Base-by-base conservation (phyloP, 805 yeast genomes). In the Sugiyamaella mastotermitis region DNA sequence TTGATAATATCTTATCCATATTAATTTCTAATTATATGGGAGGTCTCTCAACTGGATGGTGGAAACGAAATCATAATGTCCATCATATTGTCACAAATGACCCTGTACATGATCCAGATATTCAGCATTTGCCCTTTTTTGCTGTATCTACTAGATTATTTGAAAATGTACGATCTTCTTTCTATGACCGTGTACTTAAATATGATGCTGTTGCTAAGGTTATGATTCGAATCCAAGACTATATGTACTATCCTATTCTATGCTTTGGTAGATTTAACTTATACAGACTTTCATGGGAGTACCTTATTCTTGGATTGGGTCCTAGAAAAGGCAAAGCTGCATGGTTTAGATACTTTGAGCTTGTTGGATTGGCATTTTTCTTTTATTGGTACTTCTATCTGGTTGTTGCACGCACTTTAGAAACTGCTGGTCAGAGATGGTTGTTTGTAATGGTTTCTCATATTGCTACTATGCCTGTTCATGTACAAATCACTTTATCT, bases 61-160 rank as follows among this genome's bases (percentile, higher is more conserved):
- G 96, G 96, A 87, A 86, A 51, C 69, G 88, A 37, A 86, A 83
- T 59, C 96, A 86, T 61, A 86, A 86, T 56, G 94, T 86, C n/a
- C 96, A 86, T 60, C 96, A 86, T 57, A 62, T 86, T 36, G 71
- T 86, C 38, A 83, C 95, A n/a, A 86, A 86, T 58, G 95, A 86
- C 55, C 95, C 96, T 0, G 81, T 82, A 1, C 95, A 87, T 55
- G 96, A 86, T 53, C 96, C 96, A 0, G 96, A 86, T 61, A 87
- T 86, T 55, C 96, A 86, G 60, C 95, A 86, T 61, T 59, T 86
- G 46, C 96, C 96, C 1, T 86, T 86, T 51, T 86, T 86, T 56
- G 94, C 95, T 2, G 94, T 86, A 14, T 78, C 87, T 38, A 69
- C 83, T 1, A 65, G 82, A 45, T 64, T 86, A 3, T 74, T 86